A percentile compares a stretch with the other conserved stretches of the same genome.
Evolutionary conservation across 1,284 basidiomycete species (phyloP).

Genomic region (Leccinum subspadiceum): DNA sequence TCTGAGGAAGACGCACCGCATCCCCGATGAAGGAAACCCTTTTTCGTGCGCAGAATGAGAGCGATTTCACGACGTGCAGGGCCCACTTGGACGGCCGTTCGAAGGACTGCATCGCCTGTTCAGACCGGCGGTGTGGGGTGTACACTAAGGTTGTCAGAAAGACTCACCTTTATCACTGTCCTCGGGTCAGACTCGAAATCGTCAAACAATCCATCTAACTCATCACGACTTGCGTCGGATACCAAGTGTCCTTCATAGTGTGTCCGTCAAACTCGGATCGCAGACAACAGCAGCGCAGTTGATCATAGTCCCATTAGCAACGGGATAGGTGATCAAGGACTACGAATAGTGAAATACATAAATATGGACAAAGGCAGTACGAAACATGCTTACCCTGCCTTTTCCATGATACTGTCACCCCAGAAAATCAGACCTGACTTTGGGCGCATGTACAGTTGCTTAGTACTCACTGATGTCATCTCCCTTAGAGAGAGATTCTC

Average conservation of each 20-base stretch:
- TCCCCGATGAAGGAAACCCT: conserved; percentile 38
- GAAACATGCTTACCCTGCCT: background rate
- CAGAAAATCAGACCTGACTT: background rate
- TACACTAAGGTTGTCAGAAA: background rate
- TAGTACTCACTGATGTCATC: background rate
- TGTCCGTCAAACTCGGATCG: conserved; percentile 37
- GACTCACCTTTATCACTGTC: conserved; percentile 38
- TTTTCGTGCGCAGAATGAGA: conserved; percentile 34
- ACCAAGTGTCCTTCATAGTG: conserved; percentile 38
- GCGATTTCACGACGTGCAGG: conserved; percentile 30
- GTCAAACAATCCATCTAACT: conserved; percentile 31
- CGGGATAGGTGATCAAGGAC: conserved; percentile 45
- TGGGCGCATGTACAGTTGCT: background rate
- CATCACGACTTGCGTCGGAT: conserved; percentile 28
- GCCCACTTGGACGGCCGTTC: conserved; percentile 30
- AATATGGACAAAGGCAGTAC: background rate
- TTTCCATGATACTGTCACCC: background rate
- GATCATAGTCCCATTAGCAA: conserved; percentile 41
- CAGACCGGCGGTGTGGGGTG: background rate
- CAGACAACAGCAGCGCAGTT: conserved; percentile 41
- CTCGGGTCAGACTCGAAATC: conserved; percentile 45
- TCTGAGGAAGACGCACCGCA: conserved; percentile 25
- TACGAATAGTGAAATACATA: conserved; percentile 28
- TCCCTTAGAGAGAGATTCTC: conserved; percentile 2
- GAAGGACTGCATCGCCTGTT: conserved; percentile 9